Conservation (phyloP, 1,284 basidiomycete genomes). For the Melampsora occidentalis region DNA sequence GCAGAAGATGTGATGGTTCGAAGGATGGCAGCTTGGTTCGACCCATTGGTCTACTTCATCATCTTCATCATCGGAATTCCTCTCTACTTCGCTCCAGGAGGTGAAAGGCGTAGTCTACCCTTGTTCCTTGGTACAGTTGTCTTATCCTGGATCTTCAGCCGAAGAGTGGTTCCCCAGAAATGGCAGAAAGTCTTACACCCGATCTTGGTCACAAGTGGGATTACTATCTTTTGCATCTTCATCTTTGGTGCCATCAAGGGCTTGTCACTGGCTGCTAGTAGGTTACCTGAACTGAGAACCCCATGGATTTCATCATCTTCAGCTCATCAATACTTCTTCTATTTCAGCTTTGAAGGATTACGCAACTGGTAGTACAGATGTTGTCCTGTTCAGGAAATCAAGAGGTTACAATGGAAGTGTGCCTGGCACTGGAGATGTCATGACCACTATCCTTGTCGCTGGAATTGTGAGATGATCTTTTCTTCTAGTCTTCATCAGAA, state of each 20-base stretch:
- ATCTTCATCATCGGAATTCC: conserved; percentile 38
- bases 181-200: conserved; percentile 33
- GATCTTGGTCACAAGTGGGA: conserved; percentile 40
- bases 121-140: conserved; percentile 34
- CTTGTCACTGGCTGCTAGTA: conserved; percentile 17
- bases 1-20: conserved; percentile 8
- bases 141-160: conserved; percentile 36
- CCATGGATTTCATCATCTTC: no score
- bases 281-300: background rate
- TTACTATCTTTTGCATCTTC: conserved; percentile 36
- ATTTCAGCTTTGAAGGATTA: conserved; percentile 28
- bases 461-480: conserved; percentile 28
- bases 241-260: conserved; percentile 29
- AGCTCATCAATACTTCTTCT: background rate
- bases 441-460: conserved; percentile 17
- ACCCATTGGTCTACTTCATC: conserved; percentile 29
- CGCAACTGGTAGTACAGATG: conserved; percentile 19
- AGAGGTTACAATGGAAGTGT: conserved; percentile 22
- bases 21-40: conserved; percentile 27
- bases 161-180: background rate
- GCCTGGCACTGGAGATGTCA: conserved; percentile 39
- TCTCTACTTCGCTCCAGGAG: conserved; percentile 28
- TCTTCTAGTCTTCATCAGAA: background rate
- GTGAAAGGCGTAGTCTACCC: conserved; percentile 17
- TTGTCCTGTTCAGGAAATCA: conserved; percentile 19